These are phyloP conservation scores for Extremus antarcticus DNA, from an alignment of 495 filamentous ascomycete genomes.

Conservation along the genomic window DNA sequence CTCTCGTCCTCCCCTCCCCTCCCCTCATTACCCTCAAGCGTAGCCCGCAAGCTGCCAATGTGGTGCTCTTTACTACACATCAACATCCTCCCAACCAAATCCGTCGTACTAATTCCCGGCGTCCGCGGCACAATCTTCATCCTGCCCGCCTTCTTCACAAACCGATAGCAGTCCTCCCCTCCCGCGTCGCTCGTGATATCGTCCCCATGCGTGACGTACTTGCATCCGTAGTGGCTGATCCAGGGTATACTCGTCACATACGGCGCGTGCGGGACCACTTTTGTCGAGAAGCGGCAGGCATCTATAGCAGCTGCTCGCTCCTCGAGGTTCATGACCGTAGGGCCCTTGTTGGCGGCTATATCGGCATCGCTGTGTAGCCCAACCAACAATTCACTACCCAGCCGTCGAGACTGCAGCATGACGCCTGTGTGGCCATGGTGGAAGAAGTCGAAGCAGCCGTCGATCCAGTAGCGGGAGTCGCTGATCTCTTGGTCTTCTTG, in stretches of 20 bases:
- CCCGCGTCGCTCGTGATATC: slow-evolving; percentile 77
- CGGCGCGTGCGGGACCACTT: slow-evolving; percentile 70
- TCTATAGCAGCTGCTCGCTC: slow-evolving; percentile 87
- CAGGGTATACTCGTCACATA: slow-evolving; percentile 90
- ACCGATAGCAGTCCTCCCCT: slow-evolving; percentile 93
- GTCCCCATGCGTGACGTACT: slow-evolving; percentile 85
- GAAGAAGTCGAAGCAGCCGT: slow-evolving; percentile 98
- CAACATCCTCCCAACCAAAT: slow-evolving; percentile 94
- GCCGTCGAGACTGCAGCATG: slow-evolving; percentile 80
- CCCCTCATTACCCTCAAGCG: slow-evolving; percentile 62
- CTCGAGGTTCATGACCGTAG: slow-evolving; percentile 86
- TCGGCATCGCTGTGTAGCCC: slow-evolving; percentile 91
- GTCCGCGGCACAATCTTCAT: slow-evolving; percentile 96
- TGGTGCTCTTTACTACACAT: slow-evolving; percentile 84
- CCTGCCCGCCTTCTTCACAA: slow-evolving; percentile 79
- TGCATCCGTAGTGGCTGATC: slow-evolving; percentile 89
- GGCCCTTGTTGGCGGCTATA: slow-evolving; percentile 93
- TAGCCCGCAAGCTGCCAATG: slow-evolving; percentile 51
- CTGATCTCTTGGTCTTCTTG: slow-evolving; percentile 49
- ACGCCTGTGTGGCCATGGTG: slow-evolving; percentile 97
- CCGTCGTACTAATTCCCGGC: slow-evolving; percentile 91
- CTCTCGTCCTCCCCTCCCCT: slow-evolving; percentile 56
- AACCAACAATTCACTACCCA: slow-evolving; percentile 78
- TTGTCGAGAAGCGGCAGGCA: slow-evolving; percentile 88
- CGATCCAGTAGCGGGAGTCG: slow-evolving; percentile 83